Evolutionary conservation across 768 basidiomycete species (phyloP), one percentile per base, ranked within the genome.

Genomic region (Phaffia australis): DNA sequence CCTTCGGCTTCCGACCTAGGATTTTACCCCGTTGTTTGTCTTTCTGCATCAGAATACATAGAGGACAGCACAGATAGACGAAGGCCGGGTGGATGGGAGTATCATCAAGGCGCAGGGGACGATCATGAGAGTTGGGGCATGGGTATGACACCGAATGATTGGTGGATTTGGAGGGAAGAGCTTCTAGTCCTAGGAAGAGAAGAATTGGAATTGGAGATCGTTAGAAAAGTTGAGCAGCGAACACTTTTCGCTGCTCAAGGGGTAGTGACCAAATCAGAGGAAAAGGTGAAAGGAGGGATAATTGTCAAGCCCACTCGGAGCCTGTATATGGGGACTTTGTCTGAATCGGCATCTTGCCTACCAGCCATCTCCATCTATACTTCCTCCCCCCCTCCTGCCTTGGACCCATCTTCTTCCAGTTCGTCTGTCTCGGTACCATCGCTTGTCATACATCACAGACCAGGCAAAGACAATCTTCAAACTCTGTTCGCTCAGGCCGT

Each of bases 61-160:
- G 73, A 78, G 2, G 63, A 71, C 8, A 73, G 59, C 7, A 82
- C 83, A 1, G 84, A 84, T 8, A 64, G 82, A 0, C 85, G 87
- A 66, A 79, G 87, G 25, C 81, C 86, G 0, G 70, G 79, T n/a
- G 88, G 88, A 0, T 95, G 85, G 73, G 79, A 84, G 25, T 97
- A 97, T 74, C 83, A 97, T 9, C 92, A 94, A 75, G 94, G 94
- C 0, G 89, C 88, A 0, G 94, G 92, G 0, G 94, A 97, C 72
- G 94, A 98, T 72, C 89, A 93, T 72, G 92, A 95, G 75, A 79
- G 87, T 6, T 93, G 90, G 91, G 82, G 85, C 32, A 70, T 89
- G 87, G 89, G 89, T 4, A 77, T 94, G 63, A 88, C 84, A 0
- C 87, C 92, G 0, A 70, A 73, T 1, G 61, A 85, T 18, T 94